A percentile compares a stretch with the other conserved stretches of the same genome.
phyloP scores from a whole-genome alignment of 306 rosid genomes.

The Casuarina glauca region DNA sequence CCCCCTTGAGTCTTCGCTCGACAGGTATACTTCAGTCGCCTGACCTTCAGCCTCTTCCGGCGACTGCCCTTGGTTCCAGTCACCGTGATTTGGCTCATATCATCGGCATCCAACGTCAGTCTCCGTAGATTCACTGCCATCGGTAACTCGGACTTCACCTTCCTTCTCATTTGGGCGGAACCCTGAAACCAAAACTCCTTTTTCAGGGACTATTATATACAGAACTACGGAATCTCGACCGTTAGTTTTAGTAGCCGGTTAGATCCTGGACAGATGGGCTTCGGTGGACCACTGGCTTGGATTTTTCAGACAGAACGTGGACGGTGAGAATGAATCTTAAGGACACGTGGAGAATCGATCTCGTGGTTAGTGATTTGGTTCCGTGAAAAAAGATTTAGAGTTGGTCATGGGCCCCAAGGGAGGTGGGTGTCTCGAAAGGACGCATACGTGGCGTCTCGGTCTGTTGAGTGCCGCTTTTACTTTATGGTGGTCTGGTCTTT shows the following conservation, averaged over 20 bases:
- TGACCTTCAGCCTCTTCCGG: conserved; percentile 40
- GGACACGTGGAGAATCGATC: conserved; percentile 52
- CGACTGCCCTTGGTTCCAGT: conserved; percentile 27
- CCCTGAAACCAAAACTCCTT: not conserved
- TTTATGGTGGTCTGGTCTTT: conserved; percentile 15
- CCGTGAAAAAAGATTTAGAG: conserved; percentile 18
- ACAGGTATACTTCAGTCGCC: conserved; percentile 49
- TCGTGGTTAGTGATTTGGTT: conserved; percentile 28
- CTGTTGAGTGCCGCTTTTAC: conserved; percentile 25
- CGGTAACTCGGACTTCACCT: conserved; percentile 6
- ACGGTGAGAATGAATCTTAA: conserved; percentile 39
- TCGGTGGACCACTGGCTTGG: conserved; percentile 35
- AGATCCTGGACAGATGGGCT: conserved; percentile 50
- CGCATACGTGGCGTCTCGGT: conserved; percentile 56
- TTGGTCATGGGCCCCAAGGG: not conserved
- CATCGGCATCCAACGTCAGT: conserved; percentile 11
- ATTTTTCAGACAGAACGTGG: conserved; percentile 54
- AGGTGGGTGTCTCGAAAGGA: not conserved
- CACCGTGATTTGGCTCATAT: conserved; percentile 11
- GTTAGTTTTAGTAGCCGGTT: conserved; percentile 15
- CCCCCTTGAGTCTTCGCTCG: conserved; percentile 27
- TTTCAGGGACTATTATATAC: not conserved
- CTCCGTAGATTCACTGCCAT: conserved; percentile 8
- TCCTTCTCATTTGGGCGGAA: conserved; percentile 24
- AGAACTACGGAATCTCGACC: conserved; percentile 34